phyloP scores from a whole-genome alignment of 306 rosid species.

The Hippophae gyantsensis region DNA sequence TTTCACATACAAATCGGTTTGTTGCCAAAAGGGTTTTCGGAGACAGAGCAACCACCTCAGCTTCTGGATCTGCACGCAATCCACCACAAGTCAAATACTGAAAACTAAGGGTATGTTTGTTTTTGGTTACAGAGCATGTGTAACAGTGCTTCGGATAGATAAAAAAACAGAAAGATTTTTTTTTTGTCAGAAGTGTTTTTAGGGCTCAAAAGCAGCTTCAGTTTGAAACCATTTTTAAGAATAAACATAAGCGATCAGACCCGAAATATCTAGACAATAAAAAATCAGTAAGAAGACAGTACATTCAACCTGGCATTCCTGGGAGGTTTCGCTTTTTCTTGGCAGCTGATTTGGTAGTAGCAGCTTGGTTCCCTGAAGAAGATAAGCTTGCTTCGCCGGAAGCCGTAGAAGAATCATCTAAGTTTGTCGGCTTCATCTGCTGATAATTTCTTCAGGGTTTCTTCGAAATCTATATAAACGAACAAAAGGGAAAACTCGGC shows the following conservation, averaged over 20 bases:
- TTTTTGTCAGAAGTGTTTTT: too few relatives aligned
- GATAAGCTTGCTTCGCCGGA: slow-evolving; percentile 84
- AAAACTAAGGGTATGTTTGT: too few relatives aligned
- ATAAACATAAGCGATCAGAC: too few relatives aligned
- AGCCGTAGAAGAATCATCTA: slow-evolving; percentile 63
- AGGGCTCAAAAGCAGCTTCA: too few relatives aligned
- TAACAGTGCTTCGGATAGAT: too few relatives aligned
- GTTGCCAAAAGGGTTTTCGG: slow-evolving; percentile 80
- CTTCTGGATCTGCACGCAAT: slow-evolving; percentile 66
- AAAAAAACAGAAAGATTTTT: neutral
- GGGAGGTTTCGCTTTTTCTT: slow-evolving; percentile 84
- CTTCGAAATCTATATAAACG: slow-evolving; percentile 14
- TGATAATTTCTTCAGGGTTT: slow-evolving; percentile 4
- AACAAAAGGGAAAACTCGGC: slow-evolving; percentile 20
- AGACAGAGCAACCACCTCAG: slow-evolving; percentile 86
- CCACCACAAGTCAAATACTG: neutral
- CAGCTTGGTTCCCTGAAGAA: slow-evolving; percentile 52
- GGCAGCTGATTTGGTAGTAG: slow-evolving; percentile 37
- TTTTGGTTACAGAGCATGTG: too few relatives aligned
- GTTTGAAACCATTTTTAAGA: too few relatives aligned
- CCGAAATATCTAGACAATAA: neutral
- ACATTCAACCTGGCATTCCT: slow-evolving; percentile 81
- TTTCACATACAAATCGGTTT: slow-evolving; percentile 83
- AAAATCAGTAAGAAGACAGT: neutral
- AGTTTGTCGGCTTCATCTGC: slow-evolving; percentile 50